Percentiles rank a stretch among this genome's conserved stretches.
Evolutionary conservation across 1,139 yeast species (phyloP).

Genomic region (Kodamaea arcana): DNA sequence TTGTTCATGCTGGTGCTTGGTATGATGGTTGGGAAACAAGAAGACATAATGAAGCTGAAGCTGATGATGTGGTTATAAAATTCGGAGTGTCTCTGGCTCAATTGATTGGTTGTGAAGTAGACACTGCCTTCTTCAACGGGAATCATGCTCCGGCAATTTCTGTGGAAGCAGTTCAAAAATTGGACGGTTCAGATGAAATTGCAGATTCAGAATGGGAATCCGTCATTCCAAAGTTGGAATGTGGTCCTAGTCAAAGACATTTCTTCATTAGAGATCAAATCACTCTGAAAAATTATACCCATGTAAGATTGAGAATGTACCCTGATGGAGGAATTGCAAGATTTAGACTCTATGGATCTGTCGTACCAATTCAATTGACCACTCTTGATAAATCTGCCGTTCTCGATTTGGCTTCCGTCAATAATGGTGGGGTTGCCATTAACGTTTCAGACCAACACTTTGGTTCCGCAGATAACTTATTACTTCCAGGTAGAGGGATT

Average conservation of each 20-base stretch:
- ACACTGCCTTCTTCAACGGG: slow-evolving; percentile 90
- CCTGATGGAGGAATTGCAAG: slow-evolving; percentile 98
- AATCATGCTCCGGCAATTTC: slow-evolving; percentile 90
- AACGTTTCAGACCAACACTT: slow-evolving; percentile 87
- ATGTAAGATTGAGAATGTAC: slow-evolving; percentile 81
- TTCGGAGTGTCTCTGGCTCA: slow-evolving; percentile 83
- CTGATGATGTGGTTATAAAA: slow-evolving; percentile 81
- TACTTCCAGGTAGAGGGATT: slow-evolving; percentile 88
- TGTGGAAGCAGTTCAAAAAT: slow-evolving; percentile 59
- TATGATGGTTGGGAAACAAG: slow-evolving; percentile 98
- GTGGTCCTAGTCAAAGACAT: slow-evolving; percentile 86
- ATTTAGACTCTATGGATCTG: slow-evolving; percentile 82
- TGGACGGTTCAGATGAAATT: slow-evolving; percentile 29
- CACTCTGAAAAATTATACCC: slow-evolving; percentile 65
- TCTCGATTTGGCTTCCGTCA: slow-evolving; percentile 76
- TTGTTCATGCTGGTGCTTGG: slow-evolving; percentile 90
- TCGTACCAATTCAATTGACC: slow-evolving; percentile 48
- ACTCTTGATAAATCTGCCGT: slow-evolving; percentile 40
- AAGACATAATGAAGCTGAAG: slow-evolving; percentile 78
- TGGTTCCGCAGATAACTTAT: slow-evolving; percentile 81
- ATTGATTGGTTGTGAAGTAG: slow-evolving; percentile 79
- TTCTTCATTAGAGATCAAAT: slow-evolving; percentile 62
- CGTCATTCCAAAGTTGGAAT: slow-evolving; percentile 64
- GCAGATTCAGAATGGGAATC: slow-evolving; percentile 53
- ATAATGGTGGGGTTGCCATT: slow-evolving; percentile 86